Base-by-base conservation (phyloP, 2,329 filamentous ascomycete species). In the Eutypa lata region DNA sequence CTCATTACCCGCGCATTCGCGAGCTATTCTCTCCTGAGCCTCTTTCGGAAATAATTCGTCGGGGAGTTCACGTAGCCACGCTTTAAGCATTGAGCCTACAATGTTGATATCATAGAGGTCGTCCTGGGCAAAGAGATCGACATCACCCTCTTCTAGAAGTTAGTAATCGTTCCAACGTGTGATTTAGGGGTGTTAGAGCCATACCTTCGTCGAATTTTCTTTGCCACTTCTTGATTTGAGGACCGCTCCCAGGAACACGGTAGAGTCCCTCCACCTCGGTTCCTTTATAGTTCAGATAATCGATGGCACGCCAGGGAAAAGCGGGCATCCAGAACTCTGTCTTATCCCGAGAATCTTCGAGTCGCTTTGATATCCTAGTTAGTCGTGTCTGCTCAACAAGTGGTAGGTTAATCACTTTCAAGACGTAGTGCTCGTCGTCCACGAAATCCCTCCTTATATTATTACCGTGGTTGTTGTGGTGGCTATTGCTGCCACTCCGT, bases 271-370 rank as follows among this genome's bases (percentile, higher is more conserved):
- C 93, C 38, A 96, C 90, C 65, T 97, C 92, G 62, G 89, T 94
- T 38, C 91, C 91, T 67, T 94, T 95, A 72, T 92, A 94, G 70
- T 97, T 97, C 49, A 97, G 77, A 68, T 96, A 97, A 73, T 97
- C 93, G 59, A 97, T 97, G 53, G 91, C 95, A 57, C 93, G 82
- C 89, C 93, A 97, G 0, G 93, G 92, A 53, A 97, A 87, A 7
- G 91, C 90, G 13, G 93, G 93, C 92, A 97, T 96, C 93, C 93
- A 97, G 67, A 95, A 97, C 66, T 97, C 93, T 0, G 93, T 97
- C 77, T 97, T 97, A 67, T 97, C 93, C 57, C 87, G 84, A 10
- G 92, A 96, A 55, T 89, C 84, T 65, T 95, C 90, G 43, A 97
- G 76, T 28, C 88, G 84, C 71, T 93, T 95, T 7, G 91, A 95